These are phyloP conservation scores for Aegilops sharonensis DNA, from an alignment of 176 grass and related monocot species.

Conservation along the genomic window DNA sequence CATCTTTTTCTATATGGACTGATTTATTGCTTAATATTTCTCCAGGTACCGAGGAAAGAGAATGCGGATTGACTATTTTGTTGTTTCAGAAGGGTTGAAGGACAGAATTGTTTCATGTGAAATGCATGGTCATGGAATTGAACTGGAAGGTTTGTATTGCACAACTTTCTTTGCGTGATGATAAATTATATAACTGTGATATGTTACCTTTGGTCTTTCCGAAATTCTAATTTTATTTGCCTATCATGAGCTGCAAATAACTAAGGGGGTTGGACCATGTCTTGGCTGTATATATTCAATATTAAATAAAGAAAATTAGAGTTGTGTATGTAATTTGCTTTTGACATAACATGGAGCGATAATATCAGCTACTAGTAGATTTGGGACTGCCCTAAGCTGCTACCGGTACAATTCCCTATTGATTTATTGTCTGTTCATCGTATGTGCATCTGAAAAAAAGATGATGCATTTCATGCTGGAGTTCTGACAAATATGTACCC, in stretches of 20 bases:
- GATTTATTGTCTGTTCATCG: neutral
- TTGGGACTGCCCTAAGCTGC: neutral
- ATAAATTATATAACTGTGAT: neutral
- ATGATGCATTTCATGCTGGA: neutral
- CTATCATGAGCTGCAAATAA: conserved; percentile 7
- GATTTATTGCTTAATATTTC: conserved; percentile 23
- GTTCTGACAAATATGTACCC: neutral
- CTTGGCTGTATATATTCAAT: neutral
- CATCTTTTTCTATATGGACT: neutral
- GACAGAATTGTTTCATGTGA: conserved; percentile 70
- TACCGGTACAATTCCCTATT: neutral
- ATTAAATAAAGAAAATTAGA: neutral
- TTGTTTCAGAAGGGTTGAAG: conserved; percentile 65
- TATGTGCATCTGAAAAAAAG: neutral
- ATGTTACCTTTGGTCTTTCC: neutral
- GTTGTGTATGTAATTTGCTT: neutral
- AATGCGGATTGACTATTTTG: conserved; percentile 98
- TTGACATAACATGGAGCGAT: neutral
- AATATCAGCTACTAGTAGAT: neutral
- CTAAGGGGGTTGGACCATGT: neutral
- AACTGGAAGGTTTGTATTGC: conserved; percentile 78
- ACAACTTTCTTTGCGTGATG: neutral
- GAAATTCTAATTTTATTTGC: conserved; percentile 8
- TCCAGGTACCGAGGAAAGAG: conserved; percentile 84
- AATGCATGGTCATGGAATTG: conserved; percentile 89